These are phyloP conservation scores for Trichophyton mentagrophytes DNA, from an alignment of 2,329 filamentous ascomycete genomes.

Conservation along the genomic window DNA sequence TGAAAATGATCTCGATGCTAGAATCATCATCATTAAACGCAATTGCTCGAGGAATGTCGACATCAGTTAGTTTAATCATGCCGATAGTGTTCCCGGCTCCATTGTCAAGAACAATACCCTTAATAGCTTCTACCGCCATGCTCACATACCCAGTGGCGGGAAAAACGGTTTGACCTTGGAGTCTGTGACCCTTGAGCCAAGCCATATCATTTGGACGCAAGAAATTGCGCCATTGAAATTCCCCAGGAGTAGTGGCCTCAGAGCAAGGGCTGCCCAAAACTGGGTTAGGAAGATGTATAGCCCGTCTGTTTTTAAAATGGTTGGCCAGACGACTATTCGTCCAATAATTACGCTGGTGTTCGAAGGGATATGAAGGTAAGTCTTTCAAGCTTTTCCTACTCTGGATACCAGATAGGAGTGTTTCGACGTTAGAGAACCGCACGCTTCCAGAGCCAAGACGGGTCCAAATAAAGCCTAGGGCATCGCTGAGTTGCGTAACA, in stretches of 20 bases:
- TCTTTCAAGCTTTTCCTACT: not conserved
- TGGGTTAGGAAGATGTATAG: conserved; percentile 9
- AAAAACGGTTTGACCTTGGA: conserved; percentile 22
- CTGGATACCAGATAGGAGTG: not conserved
- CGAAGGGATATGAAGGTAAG: conserved; percentile 15
- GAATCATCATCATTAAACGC: conserved; percentile 4
- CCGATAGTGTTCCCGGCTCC: not conserved
- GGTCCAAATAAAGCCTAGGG: conserved; percentile 9
- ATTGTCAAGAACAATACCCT: conserved; percentile 10
- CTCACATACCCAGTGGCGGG: conserved; percentile 18
- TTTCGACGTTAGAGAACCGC: conserved; percentile 1
- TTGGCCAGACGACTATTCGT: conserved; percentile 11
- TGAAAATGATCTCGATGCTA: not conserved
- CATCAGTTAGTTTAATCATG: conserved; percentile 13
- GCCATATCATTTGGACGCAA: conserved; percentile 18
- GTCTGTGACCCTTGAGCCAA: conserved; percentile 23
- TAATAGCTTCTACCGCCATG: conserved; percentile 18
- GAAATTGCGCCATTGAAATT: conserved; percentile 21
- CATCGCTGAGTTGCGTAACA: conserved; percentile 9
- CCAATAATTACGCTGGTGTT: conserved; percentile 13
- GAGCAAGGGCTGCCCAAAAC: conserved; percentile 12
- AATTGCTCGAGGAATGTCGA: conserved; percentile 16
- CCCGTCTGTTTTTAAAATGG: conserved; percentile 13
- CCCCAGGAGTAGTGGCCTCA: conserved; percentile 8
- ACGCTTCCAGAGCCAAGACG: conserved; percentile 3